phyloP scores from a whole-genome alignment of 768 basidiomycete genomes.

The Aureoboletus auriporus region DNA sequence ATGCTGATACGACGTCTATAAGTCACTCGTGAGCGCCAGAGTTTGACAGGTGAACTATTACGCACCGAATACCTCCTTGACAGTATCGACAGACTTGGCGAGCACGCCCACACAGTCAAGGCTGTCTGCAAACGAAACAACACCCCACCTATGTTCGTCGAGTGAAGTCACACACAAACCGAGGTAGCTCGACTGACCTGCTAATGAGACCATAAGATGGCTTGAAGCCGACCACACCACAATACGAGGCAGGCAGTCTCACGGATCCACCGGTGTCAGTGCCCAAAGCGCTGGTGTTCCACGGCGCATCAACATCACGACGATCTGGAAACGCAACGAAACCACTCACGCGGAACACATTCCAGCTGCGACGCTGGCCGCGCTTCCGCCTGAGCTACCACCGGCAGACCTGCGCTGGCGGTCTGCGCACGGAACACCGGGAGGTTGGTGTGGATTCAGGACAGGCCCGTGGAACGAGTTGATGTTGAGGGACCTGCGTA shows the following conservation, averaged over 20 bases:
- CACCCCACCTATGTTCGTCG: slow-evolving; percentile 64
- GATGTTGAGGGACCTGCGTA: slow-evolving; percentile 66
- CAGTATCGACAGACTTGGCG: slow-evolving; percentile 46
- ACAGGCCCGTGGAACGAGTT: slow-evolving; percentile 75
- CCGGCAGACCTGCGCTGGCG: slow-evolving; percentile 66
- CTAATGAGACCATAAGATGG: slow-evolving; percentile 93
- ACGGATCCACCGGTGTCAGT: slow-evolving; percentile 97
- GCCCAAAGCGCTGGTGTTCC: slow-evolving; percentile 58
- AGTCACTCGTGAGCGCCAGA: slow-evolving; percentile 1
- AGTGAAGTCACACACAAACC: not conserved
- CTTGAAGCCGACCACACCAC: slow-evolving; percentile 88
- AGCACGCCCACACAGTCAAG: slow-evolving; percentile 92
- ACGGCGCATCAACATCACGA: not conserved
- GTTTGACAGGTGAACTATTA: not conserved
- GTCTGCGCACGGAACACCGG: slow-evolving; percentile 20
- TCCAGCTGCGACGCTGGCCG: slow-evolving; percentile 84
- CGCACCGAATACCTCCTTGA: slow-evolving; percentile 60
- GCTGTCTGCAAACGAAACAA: slow-evolving; percentile 91
- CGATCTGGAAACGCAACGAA: not conserved
- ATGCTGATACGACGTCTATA: slow-evolving; percentile 34
- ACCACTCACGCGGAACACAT: slow-evolving; percentile 76
- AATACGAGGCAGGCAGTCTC: slow-evolving; percentile 90
- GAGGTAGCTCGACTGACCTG: slow-evolving; percentile 44
- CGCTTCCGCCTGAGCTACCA: slow-evolving; percentile 93
- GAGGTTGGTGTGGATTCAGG: slow-evolving; percentile 60